phyloP scores from a whole-genome alignment of 1,284 basidiomycete genomes.

The Hemileia vastatrix region DNA sequence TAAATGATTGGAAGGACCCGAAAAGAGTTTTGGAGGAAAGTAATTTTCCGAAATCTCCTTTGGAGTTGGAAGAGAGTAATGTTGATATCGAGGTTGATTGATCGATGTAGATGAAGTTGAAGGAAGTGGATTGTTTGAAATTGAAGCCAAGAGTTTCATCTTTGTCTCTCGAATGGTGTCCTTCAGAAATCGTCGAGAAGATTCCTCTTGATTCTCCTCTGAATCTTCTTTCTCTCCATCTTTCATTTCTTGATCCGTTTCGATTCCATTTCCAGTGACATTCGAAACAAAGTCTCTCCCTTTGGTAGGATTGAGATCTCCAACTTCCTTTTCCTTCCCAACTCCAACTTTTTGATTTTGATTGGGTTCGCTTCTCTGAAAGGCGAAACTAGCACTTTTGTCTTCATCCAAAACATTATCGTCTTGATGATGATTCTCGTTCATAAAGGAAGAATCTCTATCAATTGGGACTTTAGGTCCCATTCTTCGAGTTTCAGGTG shows the following conservation, averaged over 20 bases:
- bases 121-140: neutral
- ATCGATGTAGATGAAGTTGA: too few species aligned
- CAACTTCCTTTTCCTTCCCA: neutral
- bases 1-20: too few species aligned
- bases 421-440: neutral
- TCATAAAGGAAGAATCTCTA: too few species aligned
- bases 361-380: neutral
- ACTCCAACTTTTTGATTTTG: neutral
- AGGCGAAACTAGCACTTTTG: neutral
- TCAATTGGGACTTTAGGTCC: neutral
- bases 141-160: neutral
- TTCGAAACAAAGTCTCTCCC: neutral
- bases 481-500: neutral
- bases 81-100: too few species aligned
- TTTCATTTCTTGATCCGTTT: neutral
- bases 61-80: too few species aligned
- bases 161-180: neutral
- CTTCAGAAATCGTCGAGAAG: neutral
- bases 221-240: too few species aligned
- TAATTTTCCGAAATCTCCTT: too few species aligned
- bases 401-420: neutral
- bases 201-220: neutral
- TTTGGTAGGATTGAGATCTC: neutral
- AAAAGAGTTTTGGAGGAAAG: too few species aligned
- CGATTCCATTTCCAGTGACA: neutral